A percentile compares a stretch with the other conserved stretches of the same genome.
Evolutionary conservation across 2,329 filamentous ascomycete genomes (phyloP).

Genomic region (Shiraia bambusicola): DNA sequence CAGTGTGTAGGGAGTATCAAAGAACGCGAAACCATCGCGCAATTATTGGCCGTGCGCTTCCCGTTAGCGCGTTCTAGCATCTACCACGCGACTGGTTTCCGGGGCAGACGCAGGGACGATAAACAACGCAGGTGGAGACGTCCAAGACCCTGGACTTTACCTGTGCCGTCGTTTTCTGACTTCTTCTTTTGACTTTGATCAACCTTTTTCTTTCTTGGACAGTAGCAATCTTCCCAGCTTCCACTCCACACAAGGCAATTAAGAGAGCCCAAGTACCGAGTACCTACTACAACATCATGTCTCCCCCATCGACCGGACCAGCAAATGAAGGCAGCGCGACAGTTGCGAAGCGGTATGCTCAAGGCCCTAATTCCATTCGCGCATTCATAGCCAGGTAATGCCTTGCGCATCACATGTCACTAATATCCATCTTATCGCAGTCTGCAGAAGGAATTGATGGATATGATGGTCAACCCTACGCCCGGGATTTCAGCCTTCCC

Average conservation of each 20-base stretch:
- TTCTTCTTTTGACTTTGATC: no score
- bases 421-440: conserved; percentile 51
- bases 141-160: not conserved
- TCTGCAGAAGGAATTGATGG: conserved; percentile 96
- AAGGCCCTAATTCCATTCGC: conserved; percentile 42
- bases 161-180: not conserved
- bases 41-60: conserved; percentile 16
- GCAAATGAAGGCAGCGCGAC: conserved; percentile 45
- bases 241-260: not conserved
- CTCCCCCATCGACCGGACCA: conserved; percentile 24
- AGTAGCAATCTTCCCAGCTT: not conserved
- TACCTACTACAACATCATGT: conserved; percentile 20
- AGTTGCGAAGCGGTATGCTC: conserved; percentile 50
- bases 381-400: not conserved
- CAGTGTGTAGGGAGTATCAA: no score
- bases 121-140: conserved; percentile 1
- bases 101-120: conserved; percentile 8
- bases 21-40: conserved; percentile 15
- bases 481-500: conserved; percentile 95
- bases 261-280: not conserved
- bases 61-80: conserved; percentile 4
- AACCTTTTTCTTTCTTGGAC: no score
- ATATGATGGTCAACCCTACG: conserved; percentile 92
- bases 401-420: no score
- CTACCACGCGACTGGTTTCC: conserved; percentile 8